phyloP scores from a whole-genome alignment of 768 basidiomycete species.

The Rhizopogon sp. region DNA sequence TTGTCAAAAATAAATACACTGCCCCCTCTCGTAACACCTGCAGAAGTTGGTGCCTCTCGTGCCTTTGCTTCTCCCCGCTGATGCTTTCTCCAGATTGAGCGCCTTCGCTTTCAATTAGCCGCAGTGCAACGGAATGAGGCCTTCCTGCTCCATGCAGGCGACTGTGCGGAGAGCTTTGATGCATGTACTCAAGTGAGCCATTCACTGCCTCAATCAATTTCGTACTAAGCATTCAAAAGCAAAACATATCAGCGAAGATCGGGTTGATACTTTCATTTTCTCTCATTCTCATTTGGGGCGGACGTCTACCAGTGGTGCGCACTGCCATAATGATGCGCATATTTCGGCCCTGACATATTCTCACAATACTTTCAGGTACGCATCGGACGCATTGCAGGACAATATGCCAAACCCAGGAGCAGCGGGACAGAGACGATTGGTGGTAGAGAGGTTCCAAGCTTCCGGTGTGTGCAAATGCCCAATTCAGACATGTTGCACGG shows the following conservation, averaged over 20 bases:
- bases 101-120: slow-evolving; percentile 73
- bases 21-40: slow-evolving; percentile 89
- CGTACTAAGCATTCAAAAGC: slow-evolving; percentile 35
- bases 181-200: slow-evolving; percentile 76
- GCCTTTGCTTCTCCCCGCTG: slow-evolving; percentile 2
- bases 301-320: slow-evolving; percentile 84
- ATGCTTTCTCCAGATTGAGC: slow-evolving; percentile 55
- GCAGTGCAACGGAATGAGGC: slow-evolving; percentile 84
- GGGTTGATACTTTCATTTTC: slow-evolving; percentile 94
- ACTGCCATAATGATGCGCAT: neutral
- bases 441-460: slow-evolving; percentile 75
- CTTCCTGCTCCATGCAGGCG: slow-evolving; percentile 94
- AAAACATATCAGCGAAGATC: slow-evolving; percentile 84
- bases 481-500: neutral
- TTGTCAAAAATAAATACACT: slow-evolving; percentile 71
- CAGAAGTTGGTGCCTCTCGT: slow-evolving; percentile 60
- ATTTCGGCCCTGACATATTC: slow-evolving; percentile 1
- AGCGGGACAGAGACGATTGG: slow-evolving; percentile 76
- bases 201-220: slow-evolving; percentile 8
- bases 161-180: slow-evolving; percentile 95
- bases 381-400: slow-evolving; percentile 90
- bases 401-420: slow-evolving; percentile 93
- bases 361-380: slow-evolving; percentile 45
- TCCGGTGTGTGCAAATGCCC: slow-evolving; percentile 51
- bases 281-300: slow-evolving; percentile 91